Evolutionary conservation across 768 basidiomycete species (phyloP).

Genomic region (Phylloporus arenicola): DNA sequence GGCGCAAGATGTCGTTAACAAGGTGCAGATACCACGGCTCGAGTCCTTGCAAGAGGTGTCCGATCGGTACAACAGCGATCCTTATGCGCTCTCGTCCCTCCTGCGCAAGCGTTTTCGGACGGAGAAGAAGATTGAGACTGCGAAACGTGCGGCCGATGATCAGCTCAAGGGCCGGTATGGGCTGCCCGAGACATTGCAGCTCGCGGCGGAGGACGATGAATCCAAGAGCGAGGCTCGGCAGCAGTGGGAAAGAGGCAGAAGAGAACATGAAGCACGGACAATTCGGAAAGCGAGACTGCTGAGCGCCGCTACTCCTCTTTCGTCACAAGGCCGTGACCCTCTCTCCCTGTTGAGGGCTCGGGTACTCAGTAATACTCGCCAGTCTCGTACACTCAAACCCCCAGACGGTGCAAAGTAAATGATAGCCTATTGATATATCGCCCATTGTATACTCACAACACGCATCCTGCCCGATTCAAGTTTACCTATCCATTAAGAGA

Average conservation of each 20-base stretch:
- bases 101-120: conserved; percentile 79
- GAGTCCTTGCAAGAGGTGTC: conserved; percentile 74
- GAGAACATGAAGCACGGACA: conserved; percentile 40
- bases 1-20: conserved; percentile 64
- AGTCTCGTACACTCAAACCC: conserved; percentile 24
- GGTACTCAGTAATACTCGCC: conserved; percentile 52
- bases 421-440: conserved; percentile 1
- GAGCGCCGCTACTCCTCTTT: conserved; percentile 22
- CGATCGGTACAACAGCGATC: conserved; percentile 78
- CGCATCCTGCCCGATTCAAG: conserved; percentile 6
- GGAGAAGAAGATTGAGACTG: conserved; percentile 76
- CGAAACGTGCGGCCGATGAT: conserved; percentile 65
- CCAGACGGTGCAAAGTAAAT: conserved; percentile 19
- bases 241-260: conserved; percentile 53
- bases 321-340: conserved; percentile 26
- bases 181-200: conserved; percentile 59
- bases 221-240: conserved; percentile 55
- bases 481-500: conserved; percentile 29
- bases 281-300: conserved; percentile 47
- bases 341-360: conserved; percentile 46
- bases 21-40: conserved; percentile 74
- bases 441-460: conserved; percentile 13
- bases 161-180: conserved; percentile 70
- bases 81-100: conserved; percentile 71
- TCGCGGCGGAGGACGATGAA: conserved; percentile 63